Percentiles rank a stretch among this genome's conserved stretches.
phyloP scores from a whole-genome alignment of 73 alveolate genomes.

The Paraurostyla sp. region DNA sequence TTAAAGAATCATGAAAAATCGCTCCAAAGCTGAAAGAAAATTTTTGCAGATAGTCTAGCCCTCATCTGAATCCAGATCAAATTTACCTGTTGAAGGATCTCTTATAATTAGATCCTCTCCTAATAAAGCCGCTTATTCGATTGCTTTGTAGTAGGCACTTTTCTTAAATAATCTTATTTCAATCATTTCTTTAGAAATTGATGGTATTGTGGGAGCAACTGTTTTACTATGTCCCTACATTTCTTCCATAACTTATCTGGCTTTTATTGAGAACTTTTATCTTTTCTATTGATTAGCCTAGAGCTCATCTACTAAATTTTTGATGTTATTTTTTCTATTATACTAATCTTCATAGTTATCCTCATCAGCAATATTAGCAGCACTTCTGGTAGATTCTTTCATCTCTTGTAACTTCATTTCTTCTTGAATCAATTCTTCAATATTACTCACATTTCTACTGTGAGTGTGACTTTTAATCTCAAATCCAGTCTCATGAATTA shows the following conservation, averaged over 20 bases:
- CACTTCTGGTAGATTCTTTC: background rate
- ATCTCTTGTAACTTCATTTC: background rate
- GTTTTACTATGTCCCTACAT: background rate
- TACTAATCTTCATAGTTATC: background rate
- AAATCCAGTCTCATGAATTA: background rate
- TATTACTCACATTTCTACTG: background rate
- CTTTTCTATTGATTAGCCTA: background rate
- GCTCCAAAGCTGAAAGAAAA: constrained; percentile 84
- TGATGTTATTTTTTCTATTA: constrained; percentile 6
- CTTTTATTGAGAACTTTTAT: constrained; percentile 22
- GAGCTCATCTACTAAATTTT: background rate
- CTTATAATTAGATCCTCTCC: constrained; percentile 49
- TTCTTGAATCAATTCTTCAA: background rate
- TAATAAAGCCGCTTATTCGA: constrained; percentile 47
- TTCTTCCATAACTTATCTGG: constrained; percentile 52
- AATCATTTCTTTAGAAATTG: constrained; percentile 19
- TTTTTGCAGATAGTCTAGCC: constrained; percentile 92
- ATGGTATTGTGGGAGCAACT: background rate
- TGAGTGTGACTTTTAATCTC: background rate
- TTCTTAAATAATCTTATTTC: constrained; percentile 42
- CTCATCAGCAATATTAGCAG: constrained; percentile 14
- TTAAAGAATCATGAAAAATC: constrained; percentile 78
- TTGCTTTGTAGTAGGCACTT: constrained; percentile 49
- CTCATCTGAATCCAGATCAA: constrained; percentile 93
- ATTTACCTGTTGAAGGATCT: constrained; percentile 68